phyloP scores from a whole-genome alignment of 345 rosid species.

The Corchorus olitorius region DNA sequence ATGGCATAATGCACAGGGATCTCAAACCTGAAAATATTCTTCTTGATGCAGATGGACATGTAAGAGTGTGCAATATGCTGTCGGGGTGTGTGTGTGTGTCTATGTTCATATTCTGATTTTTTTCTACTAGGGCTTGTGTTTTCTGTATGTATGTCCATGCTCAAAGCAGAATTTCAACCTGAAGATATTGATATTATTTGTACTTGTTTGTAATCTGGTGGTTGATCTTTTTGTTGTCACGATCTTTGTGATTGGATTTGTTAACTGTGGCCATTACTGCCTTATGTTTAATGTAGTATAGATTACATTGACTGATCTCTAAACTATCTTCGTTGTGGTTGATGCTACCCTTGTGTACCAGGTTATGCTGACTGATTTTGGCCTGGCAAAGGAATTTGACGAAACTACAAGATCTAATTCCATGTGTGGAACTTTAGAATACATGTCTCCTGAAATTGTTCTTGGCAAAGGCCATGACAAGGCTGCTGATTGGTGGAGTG shows the following conservation, averaged over 20 bases:
- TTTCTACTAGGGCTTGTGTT: slow-evolving; percentile 36
- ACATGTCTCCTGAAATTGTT: slow-evolving; percentile 94
- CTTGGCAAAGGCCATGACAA: slow-evolving; percentile 93
- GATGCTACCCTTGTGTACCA: slow-evolving; percentile 13
- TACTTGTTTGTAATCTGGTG: slow-evolving; percentile 32
- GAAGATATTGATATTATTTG: slow-evolving; percentile 36
- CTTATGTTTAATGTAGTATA: slow-evolving; percentile 6
- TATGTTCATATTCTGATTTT: neutral
- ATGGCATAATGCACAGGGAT: slow-evolving; percentile 98
- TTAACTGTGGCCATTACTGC: neutral
- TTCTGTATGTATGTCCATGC: slow-evolving; percentile 45
- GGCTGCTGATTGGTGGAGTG: slow-evolving; percentile 99
- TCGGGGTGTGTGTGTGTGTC: neutral
- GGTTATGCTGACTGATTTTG: slow-evolving; percentile 93
- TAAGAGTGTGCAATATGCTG: slow-evolving; percentile 24
- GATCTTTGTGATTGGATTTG: neutral
- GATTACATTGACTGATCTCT: neutral
- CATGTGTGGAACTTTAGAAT: slow-evolving; percentile 92
- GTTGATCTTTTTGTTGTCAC: slow-evolving; percentile 22
- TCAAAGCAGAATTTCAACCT: slow-evolving; percentile 48
- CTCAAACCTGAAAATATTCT: slow-evolving; percentile 97
- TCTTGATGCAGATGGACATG: slow-evolving; percentile 87
- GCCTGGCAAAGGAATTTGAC: slow-evolving; percentile 85
- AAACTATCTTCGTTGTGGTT: neutral
- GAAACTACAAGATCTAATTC: slow-evolving; percentile 91